phyloP scores from a whole-genome alignment of 2,329 filamentous ascomycete species.

The Microcyclospora pomicola region DNA sequence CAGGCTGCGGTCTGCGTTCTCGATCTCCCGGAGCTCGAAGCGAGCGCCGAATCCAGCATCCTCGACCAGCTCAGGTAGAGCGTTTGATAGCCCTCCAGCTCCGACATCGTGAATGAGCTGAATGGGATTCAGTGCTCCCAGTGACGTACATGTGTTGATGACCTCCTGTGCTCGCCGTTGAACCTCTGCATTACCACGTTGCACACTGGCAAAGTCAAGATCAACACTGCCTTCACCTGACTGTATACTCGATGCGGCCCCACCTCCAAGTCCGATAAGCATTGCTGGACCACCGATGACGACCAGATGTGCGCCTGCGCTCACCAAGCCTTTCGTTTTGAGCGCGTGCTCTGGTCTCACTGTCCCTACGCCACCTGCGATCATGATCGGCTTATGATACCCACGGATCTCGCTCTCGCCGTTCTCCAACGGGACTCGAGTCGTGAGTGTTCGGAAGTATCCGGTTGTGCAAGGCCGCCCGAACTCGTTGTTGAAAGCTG shows the following conservation, averaged over 20 bases:
- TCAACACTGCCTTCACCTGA: constrained; percentile 82
- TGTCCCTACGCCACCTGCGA: constrained; percentile 87
- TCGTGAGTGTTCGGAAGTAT: constrained; percentile 81
- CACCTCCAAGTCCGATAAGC: constrained; percentile 91
- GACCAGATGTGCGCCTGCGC: constrained; percentile 76
- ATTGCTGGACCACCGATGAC: constrained; percentile 93
- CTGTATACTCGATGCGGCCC: constrained; percentile 81
- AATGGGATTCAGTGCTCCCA: constrained; percentile 78
- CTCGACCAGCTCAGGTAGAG: constrained; percentile 77
- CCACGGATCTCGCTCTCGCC: constrained; percentile 62
- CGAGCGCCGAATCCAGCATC: constrained; percentile 82
- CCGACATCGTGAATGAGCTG: constrained; percentile 97
- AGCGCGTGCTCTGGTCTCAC: constrained; percentile 82
- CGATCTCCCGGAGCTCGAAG: constrained; percentile 88
- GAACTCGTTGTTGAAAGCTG: constrained; percentile 96
- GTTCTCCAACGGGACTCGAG: constrained; percentile 47
- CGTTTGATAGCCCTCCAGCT: constrained; percentile 74
- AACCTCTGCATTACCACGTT: constrained; percentile 93
- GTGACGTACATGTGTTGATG: constrained; percentile 80
- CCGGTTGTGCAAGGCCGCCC: constrained; percentile 78
- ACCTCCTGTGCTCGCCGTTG: constrained; percentile 94
- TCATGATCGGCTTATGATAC: constrained; percentile 98
- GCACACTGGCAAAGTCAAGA: constrained; percentile 92
- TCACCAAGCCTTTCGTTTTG: constrained; percentile 67
- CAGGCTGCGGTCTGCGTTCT: constrained; percentile 81